phyloP scores from a whole-genome alignment of 768 basidiomycete genomes.

The Tulasnella sp. region DNA sequence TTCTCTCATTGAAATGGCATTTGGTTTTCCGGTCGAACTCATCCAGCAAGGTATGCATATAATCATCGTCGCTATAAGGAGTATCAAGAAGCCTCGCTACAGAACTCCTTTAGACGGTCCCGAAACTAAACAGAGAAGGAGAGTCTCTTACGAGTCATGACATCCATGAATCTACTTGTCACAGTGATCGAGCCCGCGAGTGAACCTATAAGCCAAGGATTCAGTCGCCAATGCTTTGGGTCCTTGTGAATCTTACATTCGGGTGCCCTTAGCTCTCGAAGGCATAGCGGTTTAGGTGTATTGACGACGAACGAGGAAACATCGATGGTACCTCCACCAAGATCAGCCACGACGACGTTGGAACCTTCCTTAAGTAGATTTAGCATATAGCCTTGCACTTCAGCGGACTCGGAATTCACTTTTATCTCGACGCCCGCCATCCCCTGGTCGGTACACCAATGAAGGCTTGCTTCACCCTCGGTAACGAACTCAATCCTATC shows the following conservation, averaged over 20 bases:
- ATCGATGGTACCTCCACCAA: slow-evolving; percentile 47
- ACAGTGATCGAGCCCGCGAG: slow-evolving; percentile 48
- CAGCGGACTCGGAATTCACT: slow-evolving; percentile 21
- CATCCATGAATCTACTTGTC: slow-evolving; percentile 40
- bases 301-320: slow-evolving; percentile 53
- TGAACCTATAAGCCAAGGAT: slow-evolving; percentile 42
- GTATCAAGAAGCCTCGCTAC: background rate
- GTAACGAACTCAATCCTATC: slow-evolving; percentile 46
- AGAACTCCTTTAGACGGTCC: background rate
- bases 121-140: background rate
- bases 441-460: slow-evolving; percentile 45
- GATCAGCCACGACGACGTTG: slow-evolving; percentile 47
- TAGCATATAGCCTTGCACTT: background rate
- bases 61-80: background rate
- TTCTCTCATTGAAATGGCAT: background rate
- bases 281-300: slow-evolving; percentile 68
- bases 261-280: slow-evolving; percentile 64
- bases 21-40: background rate
- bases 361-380: background rate
- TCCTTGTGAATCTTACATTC: slow-evolving; percentile 46
- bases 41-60: background rate
- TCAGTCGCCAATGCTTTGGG: slow-evolving; percentile 34
- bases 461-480: slow-evolving; percentile 53
- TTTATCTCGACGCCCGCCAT: slow-evolving; percentile 35
- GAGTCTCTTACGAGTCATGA: background rate